Percentiles rank a stretch among this genome's conserved stretches.
Conservation (phyloP, 1,284 basidiomycete species). For the Ganoderma lingzhi region DNA sequence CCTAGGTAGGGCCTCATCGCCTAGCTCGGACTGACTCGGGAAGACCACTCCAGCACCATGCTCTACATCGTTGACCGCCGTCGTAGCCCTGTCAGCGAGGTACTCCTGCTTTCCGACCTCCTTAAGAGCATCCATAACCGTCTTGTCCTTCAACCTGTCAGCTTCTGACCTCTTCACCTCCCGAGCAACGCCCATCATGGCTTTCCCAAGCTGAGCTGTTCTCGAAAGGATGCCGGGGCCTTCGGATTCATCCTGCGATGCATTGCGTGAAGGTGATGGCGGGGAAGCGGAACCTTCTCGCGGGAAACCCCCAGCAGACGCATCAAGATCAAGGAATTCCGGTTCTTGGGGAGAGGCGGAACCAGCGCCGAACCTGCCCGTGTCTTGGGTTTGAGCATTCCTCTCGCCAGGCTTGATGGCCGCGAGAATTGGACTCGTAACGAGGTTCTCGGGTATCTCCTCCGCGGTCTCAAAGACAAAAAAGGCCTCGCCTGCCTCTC, state of each 20-base stretch:
- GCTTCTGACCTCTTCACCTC: conserved; percentile 41
- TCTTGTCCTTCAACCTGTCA: conserved; percentile 41
- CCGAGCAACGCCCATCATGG: conserved; percentile 39
- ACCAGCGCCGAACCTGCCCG: conserved; percentile 51
- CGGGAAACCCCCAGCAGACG: conserved; percentile 34
- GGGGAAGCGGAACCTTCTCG: conserved; percentile 5
- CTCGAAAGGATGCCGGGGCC: conserved; percentile 33
- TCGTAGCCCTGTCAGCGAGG: conserved; percentile 37
- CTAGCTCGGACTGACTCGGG: conserved; percentile 38
- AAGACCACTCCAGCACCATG: conserved; percentile 31
- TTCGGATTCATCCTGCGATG: conserved; percentile 17
- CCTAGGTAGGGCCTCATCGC: conserved; percentile 62
- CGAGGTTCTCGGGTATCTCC: conserved; percentile 91
- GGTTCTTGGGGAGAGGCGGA: conserved; percentile 53
- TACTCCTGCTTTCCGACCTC: conserved; percentile 33
- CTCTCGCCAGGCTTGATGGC: conserved; percentile 60
- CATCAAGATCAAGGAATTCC: conserved; percentile 73
- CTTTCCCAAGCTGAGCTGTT: conserved; percentile 42
- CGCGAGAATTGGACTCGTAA: conserved; percentile 90
- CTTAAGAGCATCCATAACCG: conserved; percentile 35
- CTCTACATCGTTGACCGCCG: conserved; percentile 36
- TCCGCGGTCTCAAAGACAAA: conserved; percentile 98
- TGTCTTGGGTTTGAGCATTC: conserved; percentile 34
- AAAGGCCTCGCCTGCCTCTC: conserved; percentile 98
- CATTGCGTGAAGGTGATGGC: neutral